Evolutionary conservation across 345 rosid species (phyloP).

Genomic region (Lenwebbia sp.): DNA sequence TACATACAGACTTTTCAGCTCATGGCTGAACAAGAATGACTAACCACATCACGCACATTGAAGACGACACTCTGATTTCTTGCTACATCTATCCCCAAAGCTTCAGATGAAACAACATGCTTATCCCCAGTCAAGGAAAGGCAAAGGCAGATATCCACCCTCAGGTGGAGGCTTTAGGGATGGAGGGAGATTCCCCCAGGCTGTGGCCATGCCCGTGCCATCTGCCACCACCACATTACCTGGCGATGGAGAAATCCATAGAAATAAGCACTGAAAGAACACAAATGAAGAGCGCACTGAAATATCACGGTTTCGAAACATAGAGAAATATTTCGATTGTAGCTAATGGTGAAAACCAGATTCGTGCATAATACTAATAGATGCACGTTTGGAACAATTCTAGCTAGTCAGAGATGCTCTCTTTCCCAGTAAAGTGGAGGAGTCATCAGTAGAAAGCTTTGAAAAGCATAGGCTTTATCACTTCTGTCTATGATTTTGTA

Average conservation of each 20-base stretch:
- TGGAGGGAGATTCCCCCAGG: slow-evolving; percentile 82
- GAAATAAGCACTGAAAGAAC: neutral
- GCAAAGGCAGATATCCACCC: slow-evolving; percentile 54
- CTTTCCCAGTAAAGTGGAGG: neutral
- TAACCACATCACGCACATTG: neutral
- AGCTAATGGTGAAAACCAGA: neutral
- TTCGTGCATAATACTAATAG: neutral
- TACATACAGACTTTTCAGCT: neutral
- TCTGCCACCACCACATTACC: slow-evolving; percentile 28
- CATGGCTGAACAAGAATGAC: neutral
- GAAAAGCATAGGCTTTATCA: neutral
- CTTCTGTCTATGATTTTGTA: neutral
- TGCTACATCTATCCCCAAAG: neutral
- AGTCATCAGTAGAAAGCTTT: neutral
- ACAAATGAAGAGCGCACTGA: neutral
- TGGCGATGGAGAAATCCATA: slow-evolving; percentile 1
- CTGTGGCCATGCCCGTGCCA: slow-evolving; percentile 17
- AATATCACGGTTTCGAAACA: neutral
- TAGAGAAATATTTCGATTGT: neutral
- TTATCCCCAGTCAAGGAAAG: slow-evolving; percentile 79
- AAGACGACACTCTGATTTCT: neutral
- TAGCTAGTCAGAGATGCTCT: neutral
- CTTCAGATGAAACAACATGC: neutral
- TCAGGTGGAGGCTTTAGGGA: slow-evolving; percentile 85
- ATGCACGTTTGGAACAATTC: neutral